Percentiles rank a stretch among this genome's conserved stretches.
These are phyloP conservation scores for Irpex sp. DNA, from an alignment of 1,284 basidiomycete species.

Conservation along the genomic window DNA sequence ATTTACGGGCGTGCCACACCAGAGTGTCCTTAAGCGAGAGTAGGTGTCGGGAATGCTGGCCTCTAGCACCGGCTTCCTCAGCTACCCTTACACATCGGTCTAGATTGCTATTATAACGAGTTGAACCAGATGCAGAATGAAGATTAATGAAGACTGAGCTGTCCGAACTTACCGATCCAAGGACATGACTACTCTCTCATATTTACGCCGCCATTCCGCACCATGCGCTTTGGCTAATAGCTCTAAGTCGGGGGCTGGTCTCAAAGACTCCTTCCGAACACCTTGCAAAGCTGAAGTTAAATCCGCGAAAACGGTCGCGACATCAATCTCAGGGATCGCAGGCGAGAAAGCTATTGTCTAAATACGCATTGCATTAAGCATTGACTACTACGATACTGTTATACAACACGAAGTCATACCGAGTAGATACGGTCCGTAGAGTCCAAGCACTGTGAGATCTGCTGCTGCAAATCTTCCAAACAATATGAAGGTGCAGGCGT, in stretches of 20 bases:
- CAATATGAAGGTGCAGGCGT: background rate
- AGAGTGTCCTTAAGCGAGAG: slow-evolving; percentile 1
- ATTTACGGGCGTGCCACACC: slow-evolving; percentile 7
- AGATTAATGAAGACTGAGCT: too few relatives aligned
- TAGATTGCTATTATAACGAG: slow-evolving; percentile 1
- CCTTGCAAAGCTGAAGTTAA: background rate
- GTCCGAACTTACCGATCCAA: slow-evolving; percentile 1
- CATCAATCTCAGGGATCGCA: background rate
- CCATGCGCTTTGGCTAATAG: background rate
- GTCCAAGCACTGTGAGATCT: background rate
- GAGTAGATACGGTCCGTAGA: background rate
- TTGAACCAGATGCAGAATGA: too few relatives aligned
- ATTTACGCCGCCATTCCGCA: slow-evolving; percentile 2
- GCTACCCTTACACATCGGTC: slow-evolving; percentile 3
- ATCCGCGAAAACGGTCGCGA: background rate
- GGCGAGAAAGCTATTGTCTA: background rate
- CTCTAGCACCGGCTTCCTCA: slow-evolving; percentile 4
- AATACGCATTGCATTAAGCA: background rate
- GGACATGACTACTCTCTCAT: slow-evolving; percentile 3
- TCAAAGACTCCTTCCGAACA: background rate
- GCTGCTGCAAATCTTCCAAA: background rate
- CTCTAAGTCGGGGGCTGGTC: background rate
- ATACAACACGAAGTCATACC: background rate
- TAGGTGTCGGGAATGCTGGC: slow-evolving; percentile 7
- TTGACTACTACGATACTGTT: background rate